phyloP scores from a whole-genome alignment of 192 early-diverging fungal species.

The Coemansia sp. region DNA sequence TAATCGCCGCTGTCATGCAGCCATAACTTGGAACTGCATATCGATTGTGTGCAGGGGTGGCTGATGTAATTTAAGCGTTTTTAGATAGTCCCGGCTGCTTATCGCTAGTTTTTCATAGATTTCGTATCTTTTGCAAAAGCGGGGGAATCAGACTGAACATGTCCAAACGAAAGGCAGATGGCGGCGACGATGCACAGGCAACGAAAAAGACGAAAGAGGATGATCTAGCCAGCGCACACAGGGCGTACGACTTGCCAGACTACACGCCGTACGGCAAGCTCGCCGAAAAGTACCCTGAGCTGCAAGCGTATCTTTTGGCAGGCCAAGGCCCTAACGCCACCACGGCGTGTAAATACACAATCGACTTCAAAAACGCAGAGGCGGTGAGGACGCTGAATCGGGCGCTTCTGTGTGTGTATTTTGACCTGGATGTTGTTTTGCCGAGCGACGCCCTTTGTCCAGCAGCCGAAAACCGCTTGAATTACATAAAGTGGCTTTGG shows the following conservation, averaged over 20 bases:
- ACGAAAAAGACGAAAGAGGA: slow-evolving; percentile 7
- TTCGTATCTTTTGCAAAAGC: not conserved
- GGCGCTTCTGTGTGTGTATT: slow-evolving; percentile 35
- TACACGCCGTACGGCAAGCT: slow-evolving; percentile 17
- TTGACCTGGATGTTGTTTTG: slow-evolving; percentile 28
- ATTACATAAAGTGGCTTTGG: slow-evolving; percentile 36
- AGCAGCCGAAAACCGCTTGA: slow-evolving; percentile 26
- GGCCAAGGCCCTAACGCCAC: not conserved
- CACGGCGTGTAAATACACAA: slow-evolving; percentile 1
- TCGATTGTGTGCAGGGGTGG: not conserved
- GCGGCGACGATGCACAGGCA: not conserved
- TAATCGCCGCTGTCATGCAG: not conserved
- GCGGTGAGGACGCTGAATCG: slow-evolving; percentile 32
- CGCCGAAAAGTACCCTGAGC: slow-evolving; percentile 14
- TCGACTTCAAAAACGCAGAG: slow-evolving; percentile 24
- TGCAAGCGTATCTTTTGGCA: slow-evolving; percentile 13
- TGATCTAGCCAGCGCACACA: not conserved
- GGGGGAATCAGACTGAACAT: not conserved
- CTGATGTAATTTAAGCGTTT: not conserved
- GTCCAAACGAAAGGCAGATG: not conserved
- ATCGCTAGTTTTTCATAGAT: not conserved
- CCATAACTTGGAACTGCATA: not conserved
- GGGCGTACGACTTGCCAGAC: slow-evolving; percentile 16
- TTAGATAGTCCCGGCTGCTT: no score
- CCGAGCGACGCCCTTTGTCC: slow-evolving; percentile 38